phyloP scores from a whole-genome alignment of 2,329 filamentous ascomycete genomes.

The Stachybotrys elegans region DNA sequence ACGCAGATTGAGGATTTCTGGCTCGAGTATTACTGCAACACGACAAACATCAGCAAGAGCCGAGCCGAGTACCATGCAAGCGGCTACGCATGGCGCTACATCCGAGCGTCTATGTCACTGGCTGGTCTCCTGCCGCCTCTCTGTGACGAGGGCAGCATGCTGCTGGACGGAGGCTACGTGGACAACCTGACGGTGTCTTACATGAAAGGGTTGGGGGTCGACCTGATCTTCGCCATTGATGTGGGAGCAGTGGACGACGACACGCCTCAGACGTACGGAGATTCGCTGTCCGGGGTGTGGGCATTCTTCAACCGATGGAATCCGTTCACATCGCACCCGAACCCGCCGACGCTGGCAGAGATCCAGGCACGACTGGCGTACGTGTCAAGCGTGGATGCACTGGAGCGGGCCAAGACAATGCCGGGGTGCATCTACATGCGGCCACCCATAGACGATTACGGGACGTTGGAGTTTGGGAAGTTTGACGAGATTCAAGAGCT shows the following conservation, averaged over 20 bases:
- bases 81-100: conserved; percentile 96
- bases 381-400: conserved; percentile 87
- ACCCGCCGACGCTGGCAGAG: conserved; percentile 90
- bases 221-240: conserved; percentile 93
- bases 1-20: conserved; percentile 98
- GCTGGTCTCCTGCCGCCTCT: conserved; percentile 88
- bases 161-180: conserved; percentile 93
- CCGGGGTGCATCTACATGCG: conserved; percentile 95
- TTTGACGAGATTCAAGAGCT: conserved; percentile 95
- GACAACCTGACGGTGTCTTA: conserved; percentile 96
- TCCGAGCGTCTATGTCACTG: conserved; percentile 93
- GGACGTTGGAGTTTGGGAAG: conserved; percentile 92
- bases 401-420: conserved; percentile 88
- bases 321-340: conserved; percentile 80
- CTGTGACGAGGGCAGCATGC: conserved; percentile 95
- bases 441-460: conserved; percentile 88
- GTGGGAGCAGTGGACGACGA: conserved; percentile 91
- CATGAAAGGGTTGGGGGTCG: conserved; percentile 91
- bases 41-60: conserved; percentile 95
- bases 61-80: conserved; percentile 89
- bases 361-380: conserved; percentile 95
- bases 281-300: conserved; percentile 93
- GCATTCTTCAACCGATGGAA: conserved; percentile 96
- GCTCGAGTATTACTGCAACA: conserved; percentile 99
- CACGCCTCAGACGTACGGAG: conserved; percentile 86